Percentiles rank a stretch among this genome's conserved stretches.
Evolutionary conservation across 2,329 filamentous ascomycete genomes (phyloP).

Genomic region (Lasiodiplodia sp.): DNA sequence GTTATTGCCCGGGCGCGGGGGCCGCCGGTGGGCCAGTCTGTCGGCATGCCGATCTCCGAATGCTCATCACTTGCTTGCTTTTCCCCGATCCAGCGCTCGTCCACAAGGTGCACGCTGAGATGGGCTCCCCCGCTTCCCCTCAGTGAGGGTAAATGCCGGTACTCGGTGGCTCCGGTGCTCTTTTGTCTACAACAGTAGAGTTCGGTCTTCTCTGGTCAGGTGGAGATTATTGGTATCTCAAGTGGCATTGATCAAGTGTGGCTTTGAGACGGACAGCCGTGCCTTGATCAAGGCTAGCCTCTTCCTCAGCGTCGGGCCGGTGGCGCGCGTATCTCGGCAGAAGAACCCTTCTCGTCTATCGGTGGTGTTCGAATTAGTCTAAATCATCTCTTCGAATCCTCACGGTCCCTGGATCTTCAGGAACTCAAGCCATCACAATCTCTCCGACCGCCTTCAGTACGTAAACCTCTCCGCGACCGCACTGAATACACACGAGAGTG

Average conservation of each 20-base stretch:
- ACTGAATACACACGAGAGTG: not conserved
- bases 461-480: not conserved
- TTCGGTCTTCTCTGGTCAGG: not conserved
- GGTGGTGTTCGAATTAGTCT: not conserved
- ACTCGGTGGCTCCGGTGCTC: not conserved
- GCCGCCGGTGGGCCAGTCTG: not conserved
- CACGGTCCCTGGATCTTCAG: not conserved
- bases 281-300: not conserved
- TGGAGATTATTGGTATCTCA: not conserved
- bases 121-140: not conserved
- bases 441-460: not conserved
- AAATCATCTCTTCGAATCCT: not conserved
- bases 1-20: not conserved
- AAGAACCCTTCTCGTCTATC: not conserved
- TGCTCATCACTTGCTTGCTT: not conserved
- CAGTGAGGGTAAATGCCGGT: not conserved
- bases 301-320: not conserved
- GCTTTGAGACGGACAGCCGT: not conserved
- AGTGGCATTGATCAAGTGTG: not conserved
- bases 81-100: not conserved
- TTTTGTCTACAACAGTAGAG: not conserved
- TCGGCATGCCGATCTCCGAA: constrained; percentile 1
- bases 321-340: not conserved
- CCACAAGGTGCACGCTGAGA: not conserved
- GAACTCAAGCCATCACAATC: not conserved